A percentile compares a stretch with the other conserved stretches of the same genome.
Evolutionary conservation across 257 asterid genomes (phyloP).

Genomic region (Primulina eburnea): DNA sequence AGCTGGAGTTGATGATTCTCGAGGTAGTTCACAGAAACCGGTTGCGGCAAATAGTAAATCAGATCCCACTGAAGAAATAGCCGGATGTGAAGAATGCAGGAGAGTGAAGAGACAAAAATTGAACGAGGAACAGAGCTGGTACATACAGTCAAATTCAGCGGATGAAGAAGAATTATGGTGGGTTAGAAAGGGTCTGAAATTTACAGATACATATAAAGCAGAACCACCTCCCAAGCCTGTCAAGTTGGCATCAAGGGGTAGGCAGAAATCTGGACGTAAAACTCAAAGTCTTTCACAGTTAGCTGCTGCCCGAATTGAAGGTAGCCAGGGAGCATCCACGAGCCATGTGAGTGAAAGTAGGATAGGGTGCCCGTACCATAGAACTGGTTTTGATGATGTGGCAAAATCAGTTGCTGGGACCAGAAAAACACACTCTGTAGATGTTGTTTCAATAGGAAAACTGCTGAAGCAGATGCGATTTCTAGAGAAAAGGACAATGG

Average conservation of each 20-base stretch:
- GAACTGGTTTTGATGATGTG: slow-evolving; percentile 54
- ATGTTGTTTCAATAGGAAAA: slow-evolving; percentile 65
- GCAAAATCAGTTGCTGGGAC: slow-evolving; percentile 52
- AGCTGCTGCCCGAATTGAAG: slow-evolving; percentile 93
- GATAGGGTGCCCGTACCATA: slow-evolving; percentile 78
- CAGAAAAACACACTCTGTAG: slow-evolving; percentile 44
- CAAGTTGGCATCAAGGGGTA: slow-evolving; percentile 74
- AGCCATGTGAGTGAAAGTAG: slow-evolving; percentile 91
- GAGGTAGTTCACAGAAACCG: slow-evolving; percentile 47
- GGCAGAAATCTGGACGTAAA: slow-evolving; percentile 90
- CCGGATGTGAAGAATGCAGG: slow-evolving; percentile 96
- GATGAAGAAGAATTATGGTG: slow-evolving; percentile 94
- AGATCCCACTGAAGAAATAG: slow-evolving; percentile 64
- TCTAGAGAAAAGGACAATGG: slow-evolving; percentile 63
- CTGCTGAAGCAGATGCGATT: slow-evolving; percentile 69
- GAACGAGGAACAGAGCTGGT: slow-evolving; percentile 61
- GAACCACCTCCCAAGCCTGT: slow-evolving; percentile 90
- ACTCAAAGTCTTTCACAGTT: slow-evolving; percentile 94
- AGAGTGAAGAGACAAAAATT: slow-evolving; percentile 75
- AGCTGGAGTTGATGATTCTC: slow-evolving; percentile 55
- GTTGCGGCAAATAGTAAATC: slow-evolving; percentile 40
- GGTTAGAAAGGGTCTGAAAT: slow-evolving; percentile 71
- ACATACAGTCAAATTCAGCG: slow-evolving; percentile 42
- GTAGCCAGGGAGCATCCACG: slow-evolving; percentile 97
- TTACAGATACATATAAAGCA: slow-evolving; percentile 56